Percentiles rank a stretch among this genome's conserved stretches.
These are phyloP conservation scores for Pyrrhoderma noxium DNA, from an alignment of 1,284 basidiomycete genomes.

Conservation along the genomic window DNA sequence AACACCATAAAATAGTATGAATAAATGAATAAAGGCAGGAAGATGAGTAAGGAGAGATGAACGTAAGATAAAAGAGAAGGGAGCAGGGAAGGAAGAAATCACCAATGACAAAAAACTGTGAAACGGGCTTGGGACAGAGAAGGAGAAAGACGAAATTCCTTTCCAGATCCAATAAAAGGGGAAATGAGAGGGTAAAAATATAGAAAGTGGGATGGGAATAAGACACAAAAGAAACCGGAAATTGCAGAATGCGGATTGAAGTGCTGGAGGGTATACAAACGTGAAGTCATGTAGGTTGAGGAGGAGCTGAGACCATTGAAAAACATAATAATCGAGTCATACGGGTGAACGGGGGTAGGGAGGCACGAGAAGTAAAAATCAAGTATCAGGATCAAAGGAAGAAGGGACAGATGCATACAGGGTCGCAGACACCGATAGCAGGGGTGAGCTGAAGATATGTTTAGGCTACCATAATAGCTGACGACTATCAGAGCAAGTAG, in stretches of 20 bases:
- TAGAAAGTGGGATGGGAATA: neutral
- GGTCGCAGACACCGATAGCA: neutral
- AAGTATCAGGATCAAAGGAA: neutral
- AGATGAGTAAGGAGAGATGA: neutral
- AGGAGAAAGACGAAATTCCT: neutral
- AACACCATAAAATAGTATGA: neutral
- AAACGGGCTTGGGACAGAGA: too few relatives aligned
- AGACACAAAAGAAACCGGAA: neutral
- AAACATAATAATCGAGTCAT: conserved; percentile 9
- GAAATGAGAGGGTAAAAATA: too few relatives aligned
- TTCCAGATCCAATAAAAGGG: too few relatives aligned
- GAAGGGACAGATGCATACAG: neutral
- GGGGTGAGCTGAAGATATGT: neutral
- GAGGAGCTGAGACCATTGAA: neutral
- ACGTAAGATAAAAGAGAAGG: too few relatives aligned
- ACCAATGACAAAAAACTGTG: neutral
- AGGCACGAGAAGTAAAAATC: neutral
- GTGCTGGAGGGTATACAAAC: conserved; percentile 16
- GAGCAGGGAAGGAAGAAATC: too few relatives aligned
- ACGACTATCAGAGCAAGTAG: neutral
- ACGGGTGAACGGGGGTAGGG: conserved; percentile 1
- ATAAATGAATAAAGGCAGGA: neutral
- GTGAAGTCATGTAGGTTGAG: conserved; percentile 10
- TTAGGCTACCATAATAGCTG: neutral
- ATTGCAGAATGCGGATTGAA: conserved; percentile 12